Percentiles rank a stretch among this genome's conserved stretches.
Evolutionary conservation across 352 stramenopile species (phyloP).

Genomic region (Phytophthora foliorum): DNA sequence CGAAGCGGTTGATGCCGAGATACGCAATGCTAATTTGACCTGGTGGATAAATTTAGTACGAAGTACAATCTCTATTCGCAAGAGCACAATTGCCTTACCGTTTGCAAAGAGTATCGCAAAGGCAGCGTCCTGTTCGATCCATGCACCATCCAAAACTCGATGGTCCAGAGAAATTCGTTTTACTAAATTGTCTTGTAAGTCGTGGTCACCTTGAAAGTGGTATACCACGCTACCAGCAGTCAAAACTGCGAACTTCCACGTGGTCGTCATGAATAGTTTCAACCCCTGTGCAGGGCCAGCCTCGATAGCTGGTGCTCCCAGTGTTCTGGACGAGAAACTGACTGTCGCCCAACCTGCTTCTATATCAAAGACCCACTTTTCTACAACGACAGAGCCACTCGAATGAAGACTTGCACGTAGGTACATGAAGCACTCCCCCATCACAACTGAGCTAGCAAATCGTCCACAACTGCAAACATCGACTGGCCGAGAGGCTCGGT

Average conservation of each 20-base stretch:
- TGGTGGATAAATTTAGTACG: constrained; percentile 12
- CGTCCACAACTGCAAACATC: constrained; percentile 12
- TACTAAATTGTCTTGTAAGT: constrained; percentile 15
- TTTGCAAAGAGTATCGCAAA: constrained; percentile 44
- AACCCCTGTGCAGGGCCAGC: background rate
- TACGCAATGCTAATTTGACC: constrained; percentile 39
- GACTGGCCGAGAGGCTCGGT: background rate
- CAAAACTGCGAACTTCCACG: constrained; percentile 22
- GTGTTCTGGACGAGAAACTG: constrained; percentile 15
- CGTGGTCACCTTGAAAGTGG: constrained; percentile 17
- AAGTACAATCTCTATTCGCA: background rate
- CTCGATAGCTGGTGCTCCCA: background rate
- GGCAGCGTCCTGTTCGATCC: constrained; percentile 22
- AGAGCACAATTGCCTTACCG: constrained; percentile 22
- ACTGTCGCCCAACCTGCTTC: constrained; percentile 23
- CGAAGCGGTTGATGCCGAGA: background rate
- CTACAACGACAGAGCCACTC: constrained; percentile 10
- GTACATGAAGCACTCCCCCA: constrained; percentile 32
- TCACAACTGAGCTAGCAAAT: constrained; percentile 31
- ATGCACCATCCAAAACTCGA: constrained; percentile 20
- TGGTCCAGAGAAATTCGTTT: constrained; percentile 22
- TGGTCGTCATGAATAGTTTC: constrained; percentile 19
- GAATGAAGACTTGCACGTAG: constrained; percentile 7
- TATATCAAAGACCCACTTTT: constrained; percentile 38
- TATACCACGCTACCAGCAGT: constrained; percentile 11